Percentiles rank a stretch among this genome's conserved stretches.
These are phyloP conservation scores for Sisymbrium irio DNA, from an alignment of 345 rosid species.

Conservation along the genomic window DNA sequence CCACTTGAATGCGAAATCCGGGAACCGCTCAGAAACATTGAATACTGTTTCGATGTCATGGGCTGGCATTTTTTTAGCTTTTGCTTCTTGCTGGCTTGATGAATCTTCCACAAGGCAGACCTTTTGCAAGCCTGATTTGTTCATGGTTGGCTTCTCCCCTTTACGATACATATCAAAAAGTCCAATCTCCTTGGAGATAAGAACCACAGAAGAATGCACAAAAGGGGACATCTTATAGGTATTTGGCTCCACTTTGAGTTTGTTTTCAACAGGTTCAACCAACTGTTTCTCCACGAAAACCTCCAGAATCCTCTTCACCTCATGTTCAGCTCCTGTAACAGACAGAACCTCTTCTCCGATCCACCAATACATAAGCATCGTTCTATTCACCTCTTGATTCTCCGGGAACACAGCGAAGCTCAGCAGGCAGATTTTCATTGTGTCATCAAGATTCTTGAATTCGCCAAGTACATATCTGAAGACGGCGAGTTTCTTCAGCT, in stretches of 20 bases:
- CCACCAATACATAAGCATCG: conserved; percentile 54
- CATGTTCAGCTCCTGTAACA: background rate
- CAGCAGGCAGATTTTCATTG: conserved; percentile 32
- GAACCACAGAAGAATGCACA: conserved; percentile 43
- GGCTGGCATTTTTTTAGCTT: background rate
- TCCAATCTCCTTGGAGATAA: conserved; percentile 3
- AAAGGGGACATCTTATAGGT: conserved; percentile 46
- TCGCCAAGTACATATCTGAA: background rate
- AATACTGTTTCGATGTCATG: conserved; percentile 34
- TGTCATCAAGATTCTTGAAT: conserved; percentile 1
- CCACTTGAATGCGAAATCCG: conserved; percentile 40
- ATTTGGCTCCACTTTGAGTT: conserved; percentile 20
- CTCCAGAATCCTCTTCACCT: conserved; percentile 22
- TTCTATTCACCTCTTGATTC: conserved; percentile 43
- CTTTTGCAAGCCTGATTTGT: conserved; percentile 13
- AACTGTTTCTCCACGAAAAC: conserved; percentile 26
- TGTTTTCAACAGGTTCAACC: conserved; percentile 37
- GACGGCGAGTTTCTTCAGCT: background rate
- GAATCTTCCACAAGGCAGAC: conserved; percentile 44
- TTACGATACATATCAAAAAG: conserved; percentile 30
- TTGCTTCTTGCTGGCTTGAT: conserved; percentile 13
- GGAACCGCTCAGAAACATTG: conserved; percentile 48
- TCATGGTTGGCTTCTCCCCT: conserved; percentile 26
- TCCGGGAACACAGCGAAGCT: conserved; percentile 50
- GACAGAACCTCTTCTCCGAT: conserved; percentile 44